Percentiles rank a stretch among this genome's conserved stretches.
These are phyloP conservation scores for Silene noctiflora DNA, from an alignment of 179 eudicot genomes.

Conservation along the genomic window DNA sequence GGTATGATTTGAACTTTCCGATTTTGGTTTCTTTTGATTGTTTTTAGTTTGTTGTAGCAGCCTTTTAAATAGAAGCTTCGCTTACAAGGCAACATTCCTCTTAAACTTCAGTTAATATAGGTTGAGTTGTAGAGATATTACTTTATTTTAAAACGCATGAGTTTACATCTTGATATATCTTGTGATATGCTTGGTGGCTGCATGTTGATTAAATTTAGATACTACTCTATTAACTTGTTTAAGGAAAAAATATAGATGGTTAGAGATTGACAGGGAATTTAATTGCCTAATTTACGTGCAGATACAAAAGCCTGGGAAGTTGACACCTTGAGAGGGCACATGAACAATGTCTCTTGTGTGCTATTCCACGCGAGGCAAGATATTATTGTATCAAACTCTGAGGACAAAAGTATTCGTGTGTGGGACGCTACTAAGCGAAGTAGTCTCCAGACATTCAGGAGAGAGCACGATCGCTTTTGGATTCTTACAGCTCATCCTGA, in stretches of 20 bases:
- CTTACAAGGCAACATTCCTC: neutral
- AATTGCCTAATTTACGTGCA: slow-evolving; percentile 29
- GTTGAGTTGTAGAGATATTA: neutral
- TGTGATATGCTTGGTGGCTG: neutral
- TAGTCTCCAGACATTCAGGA: slow-evolving; percentile 82
- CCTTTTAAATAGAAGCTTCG: neutral
- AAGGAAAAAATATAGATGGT: neutral
- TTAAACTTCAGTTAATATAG: neutral
- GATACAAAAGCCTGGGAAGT: slow-evolving; percentile 99
- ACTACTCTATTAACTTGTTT: neutral
- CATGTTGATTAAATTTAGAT: neutral
- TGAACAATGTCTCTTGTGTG: slow-evolving; percentile 90
- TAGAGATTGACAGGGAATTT: slow-evolving; percentile 6
- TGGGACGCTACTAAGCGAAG: slow-evolving; percentile 96
- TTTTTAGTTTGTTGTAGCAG: neutral
- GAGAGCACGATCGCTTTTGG: slow-evolving; percentile 98
- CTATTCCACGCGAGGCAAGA: slow-evolving; percentile 86
- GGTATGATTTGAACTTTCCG: slow-evolving; percentile 37
- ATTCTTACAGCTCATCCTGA: slow-evolving; percentile 88
- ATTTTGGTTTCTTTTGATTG: neutral
- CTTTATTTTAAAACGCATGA: neutral
- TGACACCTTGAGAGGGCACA: slow-evolving; percentile 91
- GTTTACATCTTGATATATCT: neutral
- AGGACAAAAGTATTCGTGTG: slow-evolving; percentile 93
- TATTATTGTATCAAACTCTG: slow-evolving; percentile 86